Evolutionary conservation across 495 filamentous ascomycete genomes (phyloP).

Genomic region (Bombardia bombarda): DNA sequence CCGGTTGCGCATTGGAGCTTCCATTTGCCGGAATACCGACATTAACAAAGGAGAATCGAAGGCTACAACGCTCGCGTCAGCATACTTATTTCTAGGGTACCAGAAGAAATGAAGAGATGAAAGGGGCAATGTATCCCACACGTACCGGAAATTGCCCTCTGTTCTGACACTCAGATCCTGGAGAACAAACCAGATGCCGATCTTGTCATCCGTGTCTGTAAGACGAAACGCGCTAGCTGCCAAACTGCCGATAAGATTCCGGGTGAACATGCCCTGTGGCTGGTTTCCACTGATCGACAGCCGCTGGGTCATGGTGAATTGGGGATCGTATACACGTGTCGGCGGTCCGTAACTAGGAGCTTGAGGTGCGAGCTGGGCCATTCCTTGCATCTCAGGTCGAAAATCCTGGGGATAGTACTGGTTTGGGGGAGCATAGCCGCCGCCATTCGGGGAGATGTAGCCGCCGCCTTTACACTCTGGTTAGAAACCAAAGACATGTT

Average conservation of each 20-base stretch:
- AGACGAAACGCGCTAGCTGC: slow-evolving; percentile 85
- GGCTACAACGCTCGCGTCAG: slow-evolving; percentile 16
- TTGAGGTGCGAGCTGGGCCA: slow-evolving; percentile 12
- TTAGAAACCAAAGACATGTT: not conserved
- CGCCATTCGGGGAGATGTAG: slow-evolving; percentile 17
- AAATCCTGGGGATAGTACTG: slow-evolving; percentile 22
- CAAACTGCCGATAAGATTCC: slow-evolving; percentile 91
- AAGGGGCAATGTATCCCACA: not conserved
- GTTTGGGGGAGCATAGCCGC: slow-evolving; percentile 18
- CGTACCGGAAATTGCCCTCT: slow-evolving; percentile 83
- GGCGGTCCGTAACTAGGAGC: slow-evolving; percentile 11
- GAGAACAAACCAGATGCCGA: slow-evolving; percentile 94
- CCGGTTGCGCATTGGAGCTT: no score
- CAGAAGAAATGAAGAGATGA: not conserved
- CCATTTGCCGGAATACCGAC: no score
- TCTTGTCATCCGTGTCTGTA: slow-evolving; percentile 71
- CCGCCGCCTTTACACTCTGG: not conserved
- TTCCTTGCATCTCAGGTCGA: slow-evolving; percentile 14
- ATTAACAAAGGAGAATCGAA: slow-evolving; percentile 67
- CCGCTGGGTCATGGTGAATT: slow-evolving; percentile 19
- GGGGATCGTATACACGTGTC: slow-evolving; percentile 17
- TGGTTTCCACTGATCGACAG: slow-evolving; percentile 29
- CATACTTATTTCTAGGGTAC: no score
- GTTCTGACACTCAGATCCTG: slow-evolving; percentile 93
- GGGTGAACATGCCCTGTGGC: slow-evolving; percentile 85